Evolutionary conservation across 1,139 yeast species (phyloP), one percentile per base, ranked within the genome.

Genomic region (Candida frijolesensis): DNA sequence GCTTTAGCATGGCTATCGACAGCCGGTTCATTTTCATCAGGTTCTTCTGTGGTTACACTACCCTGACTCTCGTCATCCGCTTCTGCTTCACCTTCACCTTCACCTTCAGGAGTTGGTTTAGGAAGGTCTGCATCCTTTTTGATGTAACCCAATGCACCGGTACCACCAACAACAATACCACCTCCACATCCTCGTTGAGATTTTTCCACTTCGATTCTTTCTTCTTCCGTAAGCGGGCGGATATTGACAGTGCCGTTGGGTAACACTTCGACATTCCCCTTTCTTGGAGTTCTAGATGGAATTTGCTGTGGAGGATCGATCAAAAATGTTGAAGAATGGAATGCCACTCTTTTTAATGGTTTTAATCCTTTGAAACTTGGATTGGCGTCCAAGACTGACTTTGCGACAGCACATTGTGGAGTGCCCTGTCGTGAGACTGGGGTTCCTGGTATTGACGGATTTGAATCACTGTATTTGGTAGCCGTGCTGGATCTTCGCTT

Each of bases 121-220:
- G 42, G 40, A 11, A 41, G 44, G 2, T 51, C 55, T 2, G 57
- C 59, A 14, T 61, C 61, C 15, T 66, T 61, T 30, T 61, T 63
- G 14, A 62, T 49, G 53, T 74, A 61, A 44, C 79, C 81, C 48
- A 85, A 67, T 42, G 87, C 84, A 0, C 89, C 90, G 4, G 88
- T 74, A 1, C 95, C 95, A 30, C 95, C 95, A 35, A 87, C 92
- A 3, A 87, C 90, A 18, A 87, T 74, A 15, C 94, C 94, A n/a
- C 86, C 83, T 25, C 86, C 85, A 19, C 77, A 71, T 0, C 84
- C 79, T 52, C 74, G 67, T 52, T 79, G 68, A 1, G 84, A 70
- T 50, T 79, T 78, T 48, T 79, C 70, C 30, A 68, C 60, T 18
- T 68, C 67, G 25, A 53, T 71, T 57, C 76, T 79, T 49, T 85